phyloP scores from a whole-genome alignment of 2,329 filamentous ascomycete genomes.

The Fusarium duplospermum region DNA sequence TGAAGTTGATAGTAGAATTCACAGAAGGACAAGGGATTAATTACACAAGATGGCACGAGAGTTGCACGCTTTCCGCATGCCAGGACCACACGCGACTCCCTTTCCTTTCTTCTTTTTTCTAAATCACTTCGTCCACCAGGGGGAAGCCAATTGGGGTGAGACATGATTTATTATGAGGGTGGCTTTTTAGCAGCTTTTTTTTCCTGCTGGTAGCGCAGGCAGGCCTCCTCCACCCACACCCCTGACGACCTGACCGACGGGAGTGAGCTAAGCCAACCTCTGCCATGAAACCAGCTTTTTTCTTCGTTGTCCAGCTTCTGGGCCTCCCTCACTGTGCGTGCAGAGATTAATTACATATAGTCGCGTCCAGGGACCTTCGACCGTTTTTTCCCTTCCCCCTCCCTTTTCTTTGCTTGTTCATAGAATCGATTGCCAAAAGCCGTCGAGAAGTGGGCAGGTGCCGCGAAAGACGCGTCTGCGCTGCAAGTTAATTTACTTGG shows the following conservation, averaged over 20 bases:
- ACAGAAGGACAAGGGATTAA: not conserved
- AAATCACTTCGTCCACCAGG: not conserved
- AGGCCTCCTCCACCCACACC: conserved; percentile 26
- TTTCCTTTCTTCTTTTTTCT: not conserved
- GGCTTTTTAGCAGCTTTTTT: conserved; percentile 31
- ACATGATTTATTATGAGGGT: conserved; percentile 45
- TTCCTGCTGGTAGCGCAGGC: conserved; percentile 18
- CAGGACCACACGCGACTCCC: not conserved
- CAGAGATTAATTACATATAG: conserved; percentile 35
- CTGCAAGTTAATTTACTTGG: conserved; percentile 39
- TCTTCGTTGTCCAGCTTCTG: not conserved
- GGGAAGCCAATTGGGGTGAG: conserved; percentile 39
- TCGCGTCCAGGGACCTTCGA: not conserved
- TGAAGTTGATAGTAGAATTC: not conserved
- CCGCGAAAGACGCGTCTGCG: conserved; percentile 23
- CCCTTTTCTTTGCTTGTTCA: conserved; percentile 19
- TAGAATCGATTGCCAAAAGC: not conserved
- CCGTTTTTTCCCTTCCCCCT: not conserved
- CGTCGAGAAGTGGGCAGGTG: conserved; percentile 7
- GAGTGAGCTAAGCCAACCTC: conserved; percentile 22
- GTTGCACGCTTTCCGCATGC: not conserved
- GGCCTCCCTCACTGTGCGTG: not conserved
- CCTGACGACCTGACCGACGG: conserved; percentile 22
- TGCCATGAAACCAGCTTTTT: conserved; percentile 34
- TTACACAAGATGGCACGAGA: not conserved